phyloP scores from a whole-genome alignment of 1,284 basidiomycete species.

The Ceratobasidium sp. region DNA sequence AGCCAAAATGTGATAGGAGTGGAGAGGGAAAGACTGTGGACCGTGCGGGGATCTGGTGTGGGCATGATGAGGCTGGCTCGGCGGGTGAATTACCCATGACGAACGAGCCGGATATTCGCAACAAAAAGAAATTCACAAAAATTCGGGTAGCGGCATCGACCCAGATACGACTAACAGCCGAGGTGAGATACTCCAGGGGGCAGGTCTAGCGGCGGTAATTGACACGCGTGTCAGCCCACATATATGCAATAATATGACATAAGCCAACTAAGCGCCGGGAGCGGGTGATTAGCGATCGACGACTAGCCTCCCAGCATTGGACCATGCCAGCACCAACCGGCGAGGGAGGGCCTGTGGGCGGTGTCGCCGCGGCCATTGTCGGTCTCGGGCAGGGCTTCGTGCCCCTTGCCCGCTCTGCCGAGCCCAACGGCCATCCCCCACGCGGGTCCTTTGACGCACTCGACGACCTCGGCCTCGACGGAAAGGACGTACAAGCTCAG shows the following conservation, averaged over 20 bases:
- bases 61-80: neutral
- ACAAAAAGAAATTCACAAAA: neutral
- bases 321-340: slow-evolving; percentile 21
- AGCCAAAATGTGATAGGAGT: neutral
- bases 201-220: neutral
- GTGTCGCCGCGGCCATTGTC: slow-evolving; percentile 12
- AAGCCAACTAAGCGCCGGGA: neutral
- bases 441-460: slow-evolving; percentile 25
- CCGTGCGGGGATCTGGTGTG: neutral
- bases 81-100: neutral
- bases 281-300: neutral
- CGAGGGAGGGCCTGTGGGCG: slow-evolving; percentile 10
- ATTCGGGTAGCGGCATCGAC: neutral
- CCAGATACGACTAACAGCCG: too few relatives aligned
- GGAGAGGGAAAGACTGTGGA: neutral
- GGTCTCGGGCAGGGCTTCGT: slow-evolving; percentile 3
- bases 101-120: neutral
- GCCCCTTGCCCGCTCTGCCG: neutral
- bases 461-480: slow-evolving; percentile 50
- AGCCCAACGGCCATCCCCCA: slow-evolving; percentile 25
- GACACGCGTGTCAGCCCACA: neutral
- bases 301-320: neutral
- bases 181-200: too few relatives aligned
- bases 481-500: slow-evolving; percentile 57
- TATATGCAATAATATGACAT: neutral